Base-by-base conservation (phyloP, 805 yeast genomes). In the Yarrowia osloensis region DNA sequence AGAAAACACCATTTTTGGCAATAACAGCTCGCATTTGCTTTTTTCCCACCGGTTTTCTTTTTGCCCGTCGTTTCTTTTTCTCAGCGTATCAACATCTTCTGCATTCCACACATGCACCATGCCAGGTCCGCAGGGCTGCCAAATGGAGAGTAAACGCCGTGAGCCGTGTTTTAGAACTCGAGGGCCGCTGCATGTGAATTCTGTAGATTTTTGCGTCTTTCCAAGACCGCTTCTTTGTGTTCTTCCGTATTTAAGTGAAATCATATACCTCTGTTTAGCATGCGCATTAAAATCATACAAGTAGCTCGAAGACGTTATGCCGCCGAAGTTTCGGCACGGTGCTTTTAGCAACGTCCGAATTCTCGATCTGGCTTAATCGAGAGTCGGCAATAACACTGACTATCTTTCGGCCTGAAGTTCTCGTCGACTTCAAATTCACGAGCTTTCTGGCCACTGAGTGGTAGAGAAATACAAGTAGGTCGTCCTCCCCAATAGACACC, bases 61-160 rank as follows among this genome's bases (percentile, higher is more conserved):
- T 40, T 40, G 40, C 13, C 13, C 8, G 9, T 6, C n/a, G 28
- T 24, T 44, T 24, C n/a, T 44, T 44, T 24, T 22, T 44, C 29
- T 35, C n/a, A n/a, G 35, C 49, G n/a, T 24, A 42, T 42, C 47
- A 42, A 42, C 50, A 46, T 17, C 33, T 7, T 17, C 12, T 17
- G 31, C 55, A 49, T 49, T 49, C 55, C 55, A 49, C 37, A 49
- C 55, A n/a, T 49, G 55, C 55, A 49, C 55, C n/a, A 49, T 49
- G 55, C 39, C 55, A 29, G 55, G 55, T 13, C 39, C 26, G 55
- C 55, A 49, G 22, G 24, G 54, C 54, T n/a, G 35, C 22, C 35
- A 19, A 19, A 19, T 28, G 22, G 22, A 28, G 37, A 29, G 3
- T 11, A 19, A 3, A 5, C 12, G 15, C 50, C 31, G 50, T 24